Evolutionary conservation across 352 stramenopile genomes (phyloP), one percentile per base, ranked within the genome.

Genomic region (Phytopythium sindhum): DNA sequence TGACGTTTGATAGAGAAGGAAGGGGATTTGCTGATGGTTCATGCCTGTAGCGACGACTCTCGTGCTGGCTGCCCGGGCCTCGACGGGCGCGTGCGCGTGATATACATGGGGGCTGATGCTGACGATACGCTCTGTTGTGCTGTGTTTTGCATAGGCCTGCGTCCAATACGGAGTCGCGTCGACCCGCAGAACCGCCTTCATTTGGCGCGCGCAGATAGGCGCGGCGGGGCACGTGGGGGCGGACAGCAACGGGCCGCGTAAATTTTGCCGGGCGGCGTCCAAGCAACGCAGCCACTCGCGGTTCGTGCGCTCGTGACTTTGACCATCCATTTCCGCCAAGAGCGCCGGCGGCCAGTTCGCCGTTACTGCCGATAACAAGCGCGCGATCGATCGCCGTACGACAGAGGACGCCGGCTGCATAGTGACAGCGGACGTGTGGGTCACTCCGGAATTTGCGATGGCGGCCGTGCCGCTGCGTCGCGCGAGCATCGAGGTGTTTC

Each of bases 401-500:
- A 53, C 45, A 9, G 45, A 23, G 23, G 45, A 10, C 45, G 11
- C 45, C 45, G 45, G n/a, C 21, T 14, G 42, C 42, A 44, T n/a
- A 44, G 39, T 7, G 39, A 14, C 39, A 19, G 39, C 39, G 12
- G 21, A 14, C 37, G 35, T 1, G 11, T 19, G 14, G 2, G 6
- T 11, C 45, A 53, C 8, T 53, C 11, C 2, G 23, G 24, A 9
- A 31, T 21, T 53, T n/a, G 42, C 11, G 17, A 62, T 41, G 41
- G 73, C 60, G 51, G 50, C 26, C n/a, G 44, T 39, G 1, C 54
- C 54, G 9, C 66, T 64, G 52, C 67, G 73, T 14, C 73, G 73
- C 15, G 51, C 71, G 53, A 80, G 70, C 24, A 89, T 92, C 64
- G 83, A 92, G 61, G 81, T 92, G 23, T 88, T 86, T 33, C 83